Conservation (phyloP, 805 yeast genomes). For the Metschnikowia hibisci region DNA sequence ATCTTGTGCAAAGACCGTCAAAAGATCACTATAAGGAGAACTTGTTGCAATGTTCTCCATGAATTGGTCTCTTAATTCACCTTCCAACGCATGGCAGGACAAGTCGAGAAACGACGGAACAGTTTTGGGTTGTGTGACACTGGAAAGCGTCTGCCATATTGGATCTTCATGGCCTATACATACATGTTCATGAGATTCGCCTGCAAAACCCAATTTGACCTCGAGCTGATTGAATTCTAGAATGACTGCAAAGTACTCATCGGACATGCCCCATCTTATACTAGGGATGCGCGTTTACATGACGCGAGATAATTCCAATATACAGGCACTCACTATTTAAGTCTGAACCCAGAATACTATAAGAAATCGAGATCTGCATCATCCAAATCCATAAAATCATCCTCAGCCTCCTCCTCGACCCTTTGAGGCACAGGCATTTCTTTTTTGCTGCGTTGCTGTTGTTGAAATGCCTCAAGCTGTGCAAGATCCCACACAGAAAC, state of each 20-base stretch:
- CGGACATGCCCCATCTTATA: constrained; percentile 11
- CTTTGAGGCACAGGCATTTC: constrained; percentile 12
- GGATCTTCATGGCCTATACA: constrained; percentile 3
- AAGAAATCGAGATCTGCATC: constrained; percentile 42
- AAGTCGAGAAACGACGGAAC: constrained; percentile 12
- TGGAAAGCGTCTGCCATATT: constrained; percentile 11
- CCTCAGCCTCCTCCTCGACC: constrained; percentile 22
- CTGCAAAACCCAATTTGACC: constrained; percentile 16
- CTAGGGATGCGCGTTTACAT: neutral
- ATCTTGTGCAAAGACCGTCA: constrained; percentile 7
- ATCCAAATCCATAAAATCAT: constrained; percentile 44
- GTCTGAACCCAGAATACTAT: constrained; percentile 2
- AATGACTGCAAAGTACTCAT: constrained; percentile 19
- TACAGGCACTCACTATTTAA: neutral
- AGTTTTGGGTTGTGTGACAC: neutral
- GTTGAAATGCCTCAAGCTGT: constrained; percentile 59
- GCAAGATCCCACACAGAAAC: constrained; percentile 87
- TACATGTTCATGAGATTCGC: constrained; percentile 13
- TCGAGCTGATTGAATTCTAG: constrained; percentile 13
- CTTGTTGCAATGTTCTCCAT: neutral
- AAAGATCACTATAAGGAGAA: neutral
- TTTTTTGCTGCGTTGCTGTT: constrained; percentile 38
- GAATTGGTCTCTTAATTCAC: neutral
- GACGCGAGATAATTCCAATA: neutral
- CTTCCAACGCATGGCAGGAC: constrained; percentile 12